Percentiles rank a stretch among this genome's conserved stretches.
These are phyloP conservation scores for Lentinula raphanica DNA, from an alignment of 768 basidiomycete genomes.

Conservation along the genomic window DNA sequence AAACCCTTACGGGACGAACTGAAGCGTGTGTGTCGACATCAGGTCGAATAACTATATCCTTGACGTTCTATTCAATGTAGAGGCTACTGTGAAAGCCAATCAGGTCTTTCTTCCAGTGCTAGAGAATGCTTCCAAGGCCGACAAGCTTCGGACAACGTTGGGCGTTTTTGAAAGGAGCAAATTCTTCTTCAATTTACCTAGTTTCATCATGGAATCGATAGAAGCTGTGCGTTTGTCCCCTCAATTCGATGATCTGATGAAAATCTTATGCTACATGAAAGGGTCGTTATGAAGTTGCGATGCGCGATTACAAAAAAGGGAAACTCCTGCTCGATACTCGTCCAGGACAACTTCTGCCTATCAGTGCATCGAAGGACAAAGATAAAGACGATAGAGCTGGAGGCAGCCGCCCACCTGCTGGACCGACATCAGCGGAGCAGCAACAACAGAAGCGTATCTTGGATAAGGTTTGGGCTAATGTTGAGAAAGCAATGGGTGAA, in stretches of 20 bases:
- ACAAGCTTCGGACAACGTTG: conserved; percentile 86
- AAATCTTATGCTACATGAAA: conserved; percentile 26
- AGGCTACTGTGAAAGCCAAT: conserved; percentile 87
- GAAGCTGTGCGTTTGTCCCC: conserved; percentile 56
- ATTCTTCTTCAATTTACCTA: conserved; percentile 98
- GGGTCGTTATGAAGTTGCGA: conserved; percentile 91
- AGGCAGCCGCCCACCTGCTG: conserved; percentile 34
- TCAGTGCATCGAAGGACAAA: conserved; percentile 53
- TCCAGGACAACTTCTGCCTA: conserved; percentile 79
- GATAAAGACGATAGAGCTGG: conserved; percentile 24
- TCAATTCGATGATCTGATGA: neutral
- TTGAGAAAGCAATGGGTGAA: conserved; percentile 91
- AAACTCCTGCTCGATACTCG: conserved; percentile 84
- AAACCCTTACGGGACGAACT: conserved; percentile 77
- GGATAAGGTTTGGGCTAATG: conserved; percentile 93
- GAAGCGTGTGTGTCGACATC: conserved; percentile 54
- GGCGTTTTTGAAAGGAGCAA: conserved; percentile 95
- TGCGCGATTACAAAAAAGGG: conserved; percentile 97
- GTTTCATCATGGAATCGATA: conserved; percentile 81
- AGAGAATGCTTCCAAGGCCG: conserved; percentile 92
- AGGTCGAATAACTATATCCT: too few relatives aligned
- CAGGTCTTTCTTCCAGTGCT: conserved; percentile 95
- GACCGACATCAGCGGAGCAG: conserved; percentile 39
- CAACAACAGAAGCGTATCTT: conserved; percentile 89
- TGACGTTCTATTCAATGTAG: conserved; percentile 49